Evolutionary conservation across 805 yeast genomes (phyloP).

Genomic region (Pichia nakasei): DNA sequence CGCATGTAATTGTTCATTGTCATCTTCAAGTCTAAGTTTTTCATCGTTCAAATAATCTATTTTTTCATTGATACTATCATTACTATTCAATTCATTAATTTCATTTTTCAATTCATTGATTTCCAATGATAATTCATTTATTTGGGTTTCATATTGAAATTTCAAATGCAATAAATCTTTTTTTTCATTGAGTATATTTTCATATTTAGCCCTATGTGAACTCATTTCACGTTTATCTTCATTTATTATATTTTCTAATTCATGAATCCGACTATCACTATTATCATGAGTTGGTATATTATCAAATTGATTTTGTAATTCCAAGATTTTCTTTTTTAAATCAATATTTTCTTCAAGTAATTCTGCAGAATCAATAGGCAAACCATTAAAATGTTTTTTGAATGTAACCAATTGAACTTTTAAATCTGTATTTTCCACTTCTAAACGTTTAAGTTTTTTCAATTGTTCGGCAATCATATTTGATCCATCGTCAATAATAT

Average conservation of each 20-base stretch:
- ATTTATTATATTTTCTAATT: background rate
- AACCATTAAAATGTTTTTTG: slow-evolving; percentile 29
- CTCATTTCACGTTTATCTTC: background rate
- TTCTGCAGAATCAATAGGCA: slow-evolving; percentile 34
- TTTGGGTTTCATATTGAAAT: slow-evolving; percentile 1
- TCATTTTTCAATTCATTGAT: background rate
- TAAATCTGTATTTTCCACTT: slow-evolving; percentile 36
- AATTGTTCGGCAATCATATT: slow-evolving; percentile 22
- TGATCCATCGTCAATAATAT: slow-evolving; percentile 12
- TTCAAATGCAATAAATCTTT: slow-evolving; percentile 1
- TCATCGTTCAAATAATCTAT: slow-evolving; percentile 5
- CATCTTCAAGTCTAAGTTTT: slow-evolving; percentile 4
- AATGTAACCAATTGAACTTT: slow-evolving; percentile 34
- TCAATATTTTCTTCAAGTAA: slow-evolving; percentile 20
- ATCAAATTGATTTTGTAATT: background rate
- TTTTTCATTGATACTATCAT: no score
- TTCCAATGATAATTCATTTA: slow-evolving; percentile 4
- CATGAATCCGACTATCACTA: background rate
- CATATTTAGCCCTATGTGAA: background rate
- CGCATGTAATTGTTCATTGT: slow-evolving; percentile 4
- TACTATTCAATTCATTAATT: background rate
- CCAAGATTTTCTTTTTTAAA: slow-evolving; percentile 8
- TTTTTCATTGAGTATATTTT: slow-evolving; percentile 3
- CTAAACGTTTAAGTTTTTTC: slow-evolving; percentile 21
- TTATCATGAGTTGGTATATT: background rate